Conservation (phyloP, 2,329 filamentous ascomycete genomes). For the Pseudogymnoascus sp. region DNA sequence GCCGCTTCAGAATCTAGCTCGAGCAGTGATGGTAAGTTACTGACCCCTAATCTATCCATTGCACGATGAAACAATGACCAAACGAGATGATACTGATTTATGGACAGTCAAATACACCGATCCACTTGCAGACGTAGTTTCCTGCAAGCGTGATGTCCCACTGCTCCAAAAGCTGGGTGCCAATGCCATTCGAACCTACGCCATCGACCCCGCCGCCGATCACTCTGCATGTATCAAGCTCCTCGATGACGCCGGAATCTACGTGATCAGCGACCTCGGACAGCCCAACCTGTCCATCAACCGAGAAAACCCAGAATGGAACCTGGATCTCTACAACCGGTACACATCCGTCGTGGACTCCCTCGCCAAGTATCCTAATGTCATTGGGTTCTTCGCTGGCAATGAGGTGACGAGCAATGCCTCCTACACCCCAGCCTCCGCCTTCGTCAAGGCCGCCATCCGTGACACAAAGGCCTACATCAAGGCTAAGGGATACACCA, state of each 20-base stretch:
- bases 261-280: slow-evolving; percentile 83
- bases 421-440: slow-evolving; percentile 80
- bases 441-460: slow-evolving; percentile 94
- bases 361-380: slow-evolving; percentile 74
- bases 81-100: not conserved
- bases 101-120: slow-evolving; percentile 55
- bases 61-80: not conserved
- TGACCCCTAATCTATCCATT: slow-evolving; percentile 19
- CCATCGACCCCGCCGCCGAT: slow-evolving; percentile 68
- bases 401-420: slow-evolving; percentile 89
- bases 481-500: slow-evolving; percentile 60
- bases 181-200: slow-evolving; percentile 92
- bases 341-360: slow-evolving; percentile 79
- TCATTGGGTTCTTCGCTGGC: slow-evolving; percentile 94
- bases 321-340: slow-evolving; percentile 64
- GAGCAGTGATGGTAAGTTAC: not conserved
- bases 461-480: slow-evolving; percentile 94
- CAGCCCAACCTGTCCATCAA: slow-evolving; percentile 77
- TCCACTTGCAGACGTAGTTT: slow-evolving; percentile 60
- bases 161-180: slow-evolving; percentile 68
- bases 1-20: slow-evolving; percentile 34
- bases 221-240: slow-evolving; percentile 77
- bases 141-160: slow-evolving; percentile 78
- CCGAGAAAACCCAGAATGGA: slow-evolving; percentile 70
- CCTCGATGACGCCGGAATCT: slow-evolving; percentile 79